Evolutionary conservation across 805 yeast genomes (phyloP), one percentile per base, ranked within the genome.

Genomic region (Yarrowia hollandica): DNA sequence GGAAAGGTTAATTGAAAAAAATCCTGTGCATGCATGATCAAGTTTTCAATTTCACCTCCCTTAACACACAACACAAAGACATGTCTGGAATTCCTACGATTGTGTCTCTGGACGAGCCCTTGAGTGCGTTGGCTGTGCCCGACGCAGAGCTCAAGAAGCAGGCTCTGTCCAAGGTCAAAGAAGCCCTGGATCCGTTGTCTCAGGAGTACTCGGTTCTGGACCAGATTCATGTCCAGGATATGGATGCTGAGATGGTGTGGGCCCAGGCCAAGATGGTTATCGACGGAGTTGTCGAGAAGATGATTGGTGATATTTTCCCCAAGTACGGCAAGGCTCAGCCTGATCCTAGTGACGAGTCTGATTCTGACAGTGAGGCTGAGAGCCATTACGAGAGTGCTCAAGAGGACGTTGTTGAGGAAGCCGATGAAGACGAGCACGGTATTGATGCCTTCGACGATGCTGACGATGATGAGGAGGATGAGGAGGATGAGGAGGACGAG

Each of bases 241-340:
- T 92, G 59, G 96, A 88, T 70, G 84, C 96, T 21, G 80, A 86
- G 35, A 98, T 92, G 69, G 90, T 94, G 0, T 92, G 92, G 90
- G 96, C 92, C 60, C 98, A 92, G 72, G 85, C 88, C 1, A 89
- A 88, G 71, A 79, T 92, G 74, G 85, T 92, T 16, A 75, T 90
- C 34, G 97, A 90, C 61, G 86, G 85, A 7, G 86, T 86, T 11
- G 83, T 85, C 23, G 90, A 85, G 48, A 77, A 78, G 39, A 72
- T 90, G 31, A 68, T 88, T 68, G 78, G 76, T 59, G 81, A 77
- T 16, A 78, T 78, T 56, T 79, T 89, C 41, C 83, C 84, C 1
- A 75, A 52, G 34, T 35, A 26, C n/a, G 58, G 44, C 11, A 28
- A 37, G 21, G 14, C 23, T 2, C 23, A 26, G 44, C 14, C 16